These are phyloP conservation scores for Phlebiopsis flavidoalba DNA, from an alignment of 768 basidiomycete species.

Conservation along the genomic window DNA sequence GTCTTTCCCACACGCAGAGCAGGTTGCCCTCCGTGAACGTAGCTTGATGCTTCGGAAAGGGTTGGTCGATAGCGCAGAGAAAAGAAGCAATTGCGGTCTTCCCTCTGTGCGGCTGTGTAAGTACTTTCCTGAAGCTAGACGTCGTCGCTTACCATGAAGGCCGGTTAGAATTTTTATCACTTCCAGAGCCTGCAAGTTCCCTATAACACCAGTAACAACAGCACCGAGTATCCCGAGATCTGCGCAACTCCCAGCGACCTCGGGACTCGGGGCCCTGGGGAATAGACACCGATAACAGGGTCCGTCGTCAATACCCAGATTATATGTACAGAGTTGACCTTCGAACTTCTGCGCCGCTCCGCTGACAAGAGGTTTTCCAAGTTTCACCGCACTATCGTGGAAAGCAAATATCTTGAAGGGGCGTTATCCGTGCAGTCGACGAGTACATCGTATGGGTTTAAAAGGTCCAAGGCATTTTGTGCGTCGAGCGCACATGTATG, in stretches of 20 bases:
- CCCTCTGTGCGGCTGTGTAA: conserved; percentile 36
- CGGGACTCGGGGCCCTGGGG: conserved; percentile 67
- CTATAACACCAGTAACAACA: conserved; percentile 80
- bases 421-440: conserved; percentile 96
- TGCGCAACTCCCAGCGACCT: conserved; percentile 71
- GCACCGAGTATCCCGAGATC: conserved; percentile 86
- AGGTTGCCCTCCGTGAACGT: conserved; percentile 63
- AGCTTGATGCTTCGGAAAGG: conserved; percentile 83
- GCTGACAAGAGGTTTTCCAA: conserved; percentile 81
- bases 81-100: conserved; percentile 63
- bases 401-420: conserved; percentile 88
- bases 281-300: conserved; percentile 96
- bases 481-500: conserved; percentile 49
- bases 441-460: conserved; percentile 66
- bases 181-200: conserved; percentile 85
- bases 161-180: conserved; percentile 75
- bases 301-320: conserved; percentile 54
- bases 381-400: conserved; percentile 74
- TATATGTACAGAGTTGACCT: conserved; percentile 77
- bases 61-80: conserved; percentile 61
- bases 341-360: conserved; percentile 89
- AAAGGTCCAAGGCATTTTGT: conserved; percentile 57
- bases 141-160: conserved; percentile 45
- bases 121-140: not conserved
- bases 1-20: conserved; percentile 68